These are phyloP conservation scores for Babesia microti DNA, from an alignment of 169 alveolate species.

Conservation along the genomic window DNA sequence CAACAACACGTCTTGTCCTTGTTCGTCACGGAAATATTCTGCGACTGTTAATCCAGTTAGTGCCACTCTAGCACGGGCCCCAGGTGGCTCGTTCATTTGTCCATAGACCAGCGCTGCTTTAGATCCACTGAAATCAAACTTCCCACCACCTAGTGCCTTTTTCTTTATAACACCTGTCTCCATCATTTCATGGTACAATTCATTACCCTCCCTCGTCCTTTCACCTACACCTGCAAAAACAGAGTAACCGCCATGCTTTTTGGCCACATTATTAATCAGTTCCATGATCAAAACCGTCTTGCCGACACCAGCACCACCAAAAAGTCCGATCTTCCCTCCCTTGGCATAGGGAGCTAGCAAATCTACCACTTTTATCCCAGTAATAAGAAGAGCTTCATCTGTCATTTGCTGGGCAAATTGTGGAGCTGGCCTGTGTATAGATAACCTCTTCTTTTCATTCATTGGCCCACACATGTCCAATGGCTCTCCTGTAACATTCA, in stretches of 20 bases:
- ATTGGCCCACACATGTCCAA: conserved; percentile 94
- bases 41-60: conserved; percentile 95
- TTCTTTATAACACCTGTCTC: conserved; percentile 72
- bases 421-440: conserved; percentile 95
- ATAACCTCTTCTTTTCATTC: conserved; percentile 59
- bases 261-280: conserved; percentile 92
- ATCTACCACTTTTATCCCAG: conserved; percentile 91
- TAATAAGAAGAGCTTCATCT: conserved; percentile 81
- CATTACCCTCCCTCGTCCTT: conserved; percentile 97
- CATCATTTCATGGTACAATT: conserved; percentile 93
- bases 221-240: conserved; percentile 99
- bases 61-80: conserved; percentile 97
- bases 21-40: conserved; percentile 96
- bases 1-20: conserved; percentile 88
- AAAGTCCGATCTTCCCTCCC: conserved; percentile 97
- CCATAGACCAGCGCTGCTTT: conserved; percentile 96
- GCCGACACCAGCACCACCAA: conserved; percentile 99
- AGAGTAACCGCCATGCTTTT: conserved; percentile 95
- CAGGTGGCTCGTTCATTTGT: conserved; percentile 98
- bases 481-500: conserved; percentile 96
- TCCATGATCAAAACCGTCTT: conserved; percentile 96
- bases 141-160: conserved; percentile 49
- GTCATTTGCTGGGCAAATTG: conserved; percentile 82
- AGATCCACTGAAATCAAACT: conserved; percentile 76
- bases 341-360: conserved; percentile 92